A percentile compares a stretch with the other conserved stretches of the same genome.
These are phyloP conservation scores for Datura wrightii DNA, from an alignment of 257 asterid species.

Conservation along the genomic window DNA sequence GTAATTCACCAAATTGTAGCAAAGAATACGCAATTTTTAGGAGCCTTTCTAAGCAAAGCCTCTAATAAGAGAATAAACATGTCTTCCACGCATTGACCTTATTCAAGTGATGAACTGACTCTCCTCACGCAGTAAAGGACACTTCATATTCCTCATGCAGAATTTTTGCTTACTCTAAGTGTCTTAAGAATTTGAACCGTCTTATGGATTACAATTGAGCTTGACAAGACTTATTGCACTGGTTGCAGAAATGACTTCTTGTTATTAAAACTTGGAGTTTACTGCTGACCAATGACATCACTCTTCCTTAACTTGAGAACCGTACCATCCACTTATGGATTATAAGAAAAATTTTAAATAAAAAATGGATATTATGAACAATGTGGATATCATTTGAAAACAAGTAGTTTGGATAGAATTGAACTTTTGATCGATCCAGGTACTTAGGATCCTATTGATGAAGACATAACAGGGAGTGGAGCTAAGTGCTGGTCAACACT, in stretches of 20 bases:
- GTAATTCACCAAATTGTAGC: background rate
- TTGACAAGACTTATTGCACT: background rate
- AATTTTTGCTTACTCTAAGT: background rate
- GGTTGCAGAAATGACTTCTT: background rate
- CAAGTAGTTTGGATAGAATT: no score
- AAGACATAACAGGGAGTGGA: background rate
- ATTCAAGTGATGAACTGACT: background rate
- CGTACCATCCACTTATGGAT: no score
- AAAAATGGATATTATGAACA: no score
- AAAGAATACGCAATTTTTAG: background rate
- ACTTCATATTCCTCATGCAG: background rate
- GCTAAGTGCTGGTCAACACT: background rate
- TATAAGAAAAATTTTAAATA: no score
- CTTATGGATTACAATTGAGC: background rate
- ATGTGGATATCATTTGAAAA: no score
- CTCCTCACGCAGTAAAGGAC: background rate
- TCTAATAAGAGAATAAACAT: background rate
- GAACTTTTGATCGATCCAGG: no score
- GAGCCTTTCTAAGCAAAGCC: background rate
- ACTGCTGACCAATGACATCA: background rate
- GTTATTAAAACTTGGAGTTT: background rate
- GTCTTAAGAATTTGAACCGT: background rate
- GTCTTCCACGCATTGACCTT: background rate
- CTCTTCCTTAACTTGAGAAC: background rate
- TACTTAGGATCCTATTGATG: no score